phyloP scores from a whole-genome alignment of 1,139 yeast genomes.

The Blastobotrys petasosporus region DNA sequence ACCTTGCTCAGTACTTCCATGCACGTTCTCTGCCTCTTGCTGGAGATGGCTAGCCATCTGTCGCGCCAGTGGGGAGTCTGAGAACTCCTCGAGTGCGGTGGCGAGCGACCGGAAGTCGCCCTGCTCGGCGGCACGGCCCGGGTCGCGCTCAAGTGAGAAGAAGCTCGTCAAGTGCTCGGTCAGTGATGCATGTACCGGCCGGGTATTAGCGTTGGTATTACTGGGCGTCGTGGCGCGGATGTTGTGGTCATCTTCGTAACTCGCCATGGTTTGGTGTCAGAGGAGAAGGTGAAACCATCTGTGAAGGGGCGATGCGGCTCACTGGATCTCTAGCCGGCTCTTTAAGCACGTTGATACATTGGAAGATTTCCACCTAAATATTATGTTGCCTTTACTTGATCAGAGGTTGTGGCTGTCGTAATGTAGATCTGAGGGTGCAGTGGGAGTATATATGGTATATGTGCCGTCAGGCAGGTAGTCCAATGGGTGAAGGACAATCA shows the following conservation, averaged over 20 bases:
- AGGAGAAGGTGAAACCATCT: too few species aligned
- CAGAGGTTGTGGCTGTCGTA: too few species aligned
- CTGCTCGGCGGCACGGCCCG: slow-evolving; percentile 9
- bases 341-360: too few species aligned
- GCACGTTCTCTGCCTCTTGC: slow-evolving; percentile 11
- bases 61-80: slow-evolving; percentile 19
- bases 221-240: background rate
- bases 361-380: too few species aligned
- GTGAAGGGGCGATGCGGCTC: too few species aligned
- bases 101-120: slow-evolving; percentile 17
- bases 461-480: too few species aligned
- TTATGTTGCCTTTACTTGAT: too few species aligned
- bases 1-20: slow-evolving; percentile 38
- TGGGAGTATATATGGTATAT: too few species aligned
- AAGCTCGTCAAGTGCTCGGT: slow-evolving; percentile 20
- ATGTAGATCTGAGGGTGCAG: too few species aligned
- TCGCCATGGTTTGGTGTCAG: slow-evolving; percentile 2
- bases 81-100: slow-evolving; percentile 15
- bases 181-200: slow-evolving; percentile 3
- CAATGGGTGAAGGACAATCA: too few species aligned
- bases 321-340: too few species aligned
- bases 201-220: background rate
- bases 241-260: slow-evolving; percentile 12
- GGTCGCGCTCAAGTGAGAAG: slow-evolving; percentile 14
- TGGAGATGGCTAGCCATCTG: slow-evolving; percentile 20